phyloP scores from a whole-genome alignment of 169 alveolate species.

The Amoebophrya sp. region DNA sequence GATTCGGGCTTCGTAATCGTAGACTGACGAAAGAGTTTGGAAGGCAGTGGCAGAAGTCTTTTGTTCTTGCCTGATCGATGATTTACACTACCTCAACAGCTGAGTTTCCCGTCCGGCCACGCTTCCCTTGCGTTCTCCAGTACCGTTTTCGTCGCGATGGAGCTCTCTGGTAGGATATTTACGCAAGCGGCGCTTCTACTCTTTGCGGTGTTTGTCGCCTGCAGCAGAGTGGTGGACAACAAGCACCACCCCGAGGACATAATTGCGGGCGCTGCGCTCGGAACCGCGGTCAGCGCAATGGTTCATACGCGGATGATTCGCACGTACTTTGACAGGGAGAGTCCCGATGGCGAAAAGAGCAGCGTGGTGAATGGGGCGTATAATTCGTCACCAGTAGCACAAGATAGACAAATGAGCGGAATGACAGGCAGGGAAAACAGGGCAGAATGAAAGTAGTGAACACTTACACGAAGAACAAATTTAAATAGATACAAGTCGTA shows the following conservation, averaged over 20 bases:
- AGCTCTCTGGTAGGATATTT: background rate
- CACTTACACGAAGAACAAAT: too few relatives aligned
- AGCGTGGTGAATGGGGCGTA: too few relatives aligned
- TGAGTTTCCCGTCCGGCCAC: background rate
- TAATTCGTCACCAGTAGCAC: too few relatives aligned
- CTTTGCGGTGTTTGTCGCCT: background rate
- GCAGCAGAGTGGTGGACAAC: background rate
- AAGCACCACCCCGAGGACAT: constrained; percentile 12
- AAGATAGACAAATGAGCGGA: too few relatives aligned
- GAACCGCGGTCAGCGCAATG: background rate
- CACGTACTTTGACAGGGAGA: background rate
- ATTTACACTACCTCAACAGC: background rate
- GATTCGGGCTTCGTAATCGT: too few relatives aligned
- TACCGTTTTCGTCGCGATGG: background rate
- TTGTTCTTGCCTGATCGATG: too few relatives aligned
- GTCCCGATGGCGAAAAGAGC: too few relatives aligned
- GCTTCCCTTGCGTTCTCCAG: background rate
- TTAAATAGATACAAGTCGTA: too few relatives aligned
- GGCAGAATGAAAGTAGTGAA: too few relatives aligned
- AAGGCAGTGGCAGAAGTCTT: too few relatives aligned
- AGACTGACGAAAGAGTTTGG: too few relatives aligned
- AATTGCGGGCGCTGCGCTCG: background rate
- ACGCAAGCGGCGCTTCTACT: background rate
- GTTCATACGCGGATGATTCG: background rate
- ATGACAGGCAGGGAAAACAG: too few relatives aligned